Base-by-base conservation (phyloP, 768 basidiomycete genomes). In the Naganishia vaughanmartiniae region DNA sequence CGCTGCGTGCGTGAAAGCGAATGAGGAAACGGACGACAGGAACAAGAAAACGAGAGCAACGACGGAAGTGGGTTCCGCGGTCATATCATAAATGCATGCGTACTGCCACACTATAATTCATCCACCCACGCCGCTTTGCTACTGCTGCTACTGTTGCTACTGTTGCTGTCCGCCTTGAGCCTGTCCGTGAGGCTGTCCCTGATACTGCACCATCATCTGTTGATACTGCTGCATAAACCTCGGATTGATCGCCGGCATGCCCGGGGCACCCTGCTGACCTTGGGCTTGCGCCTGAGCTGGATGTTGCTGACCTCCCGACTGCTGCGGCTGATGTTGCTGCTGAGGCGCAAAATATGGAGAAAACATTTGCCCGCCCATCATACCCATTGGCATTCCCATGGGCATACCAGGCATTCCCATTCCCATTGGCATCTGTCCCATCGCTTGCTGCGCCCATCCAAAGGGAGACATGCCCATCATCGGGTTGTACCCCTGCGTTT, bases 321-420 rank as follows among this genome's bases (percentile, higher is more conserved):
- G 66, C 33, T 53, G 66, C 31, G 4, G 30, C 66, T 54, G 66
- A n/a, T 48, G 57, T 24, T 58, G 56, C 65, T 31, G 30, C 30
- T 55, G 54, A 5, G 60, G 60, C 57, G 24, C 24, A n/a, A 45
- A 63, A 26, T 21, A 63, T 4, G 60, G 60, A 24, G 60, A 45
- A 26, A 63, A 63, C 39, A 48, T 54, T 12, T 30, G 17, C n/a
- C 28, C 31, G 54, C 55, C 54, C 30, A 26, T n/a, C 60, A 63
- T 65, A 33, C 60, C 60, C 63, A 55, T 54, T 7, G 39, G 36
- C 69, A 70, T 70, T 21, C 51, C 51, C 69, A 70, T 70, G 46
- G 51, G 19, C 63, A 48, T 48, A 12, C 58, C 56, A 28, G 26
- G 19, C 28, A n/a, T 42, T 7, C 42, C 28, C 53, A 67, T 54